Base-by-base conservation (phyloP, 768 basidiomycete species). In the Podaxis carcinomalis region DNA sequence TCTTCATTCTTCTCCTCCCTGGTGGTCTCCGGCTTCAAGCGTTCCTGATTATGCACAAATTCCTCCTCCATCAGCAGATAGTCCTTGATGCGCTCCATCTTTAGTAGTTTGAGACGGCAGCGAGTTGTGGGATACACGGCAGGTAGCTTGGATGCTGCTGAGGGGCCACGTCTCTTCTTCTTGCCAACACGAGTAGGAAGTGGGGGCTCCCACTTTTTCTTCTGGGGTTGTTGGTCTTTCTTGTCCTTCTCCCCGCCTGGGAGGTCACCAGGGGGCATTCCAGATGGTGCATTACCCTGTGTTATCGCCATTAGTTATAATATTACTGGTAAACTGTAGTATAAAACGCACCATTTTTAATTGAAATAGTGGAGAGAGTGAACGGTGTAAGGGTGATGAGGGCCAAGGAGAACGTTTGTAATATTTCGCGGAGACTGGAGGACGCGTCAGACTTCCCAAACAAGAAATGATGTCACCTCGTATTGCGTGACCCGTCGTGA, bases 141-240 rank as follows among this genome's bases (percentile, higher is more conserved):
- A 19, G 96, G 96, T 2, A 99, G 86, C 72, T 95, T 96, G 40
- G 90, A 89, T 2, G 94, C 86, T 1, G 94, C 81, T 59, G 93
- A 88, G 4, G 96, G 95, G n/a, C 96, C 95, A 62, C 88, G 84
- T 80, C 86, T 85, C 80, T 95, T 98, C 85, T 94, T 95, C 84
- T 95, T 97, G 51, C 95, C 95, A 37, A 98, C 93, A 62, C 93
- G 90, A 50, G 96, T 97, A 13, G 96, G 95, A 61, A 97, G 84
- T 68, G 96, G 96, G 6, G 96, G 95, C 73, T 98, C 96, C 95
- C 95, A 98, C 78, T 96, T 95, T 86, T 98, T 97, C 76, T 88
- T 84, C 68, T 85, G 80, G 16, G 79, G 77, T 76, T 83, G 74
- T 68, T 72, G 76, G 35, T 61, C 59, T 74, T 81, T 78, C 73